Conservation (phyloP, 192 early-diverging fungal species). For the Ambispora gerdemannii region DNA sequence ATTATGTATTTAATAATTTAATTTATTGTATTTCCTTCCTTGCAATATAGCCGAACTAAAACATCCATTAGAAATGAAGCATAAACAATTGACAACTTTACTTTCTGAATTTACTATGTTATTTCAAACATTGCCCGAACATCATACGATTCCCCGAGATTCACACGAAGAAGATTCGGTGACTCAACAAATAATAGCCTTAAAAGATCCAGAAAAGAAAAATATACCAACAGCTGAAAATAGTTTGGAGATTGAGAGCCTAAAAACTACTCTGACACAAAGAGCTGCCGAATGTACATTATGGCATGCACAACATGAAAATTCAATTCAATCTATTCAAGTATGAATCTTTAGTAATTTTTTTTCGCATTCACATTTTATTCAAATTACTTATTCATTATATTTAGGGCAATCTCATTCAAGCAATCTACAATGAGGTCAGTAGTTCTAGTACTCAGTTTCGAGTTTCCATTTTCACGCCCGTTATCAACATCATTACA, state of each 20-base stretch:
- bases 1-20: no score
- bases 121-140: background rate
- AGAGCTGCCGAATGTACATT: constrained; percentile 26
- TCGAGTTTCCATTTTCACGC: background rate
- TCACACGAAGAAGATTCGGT: background rate
- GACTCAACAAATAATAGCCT: background rate
- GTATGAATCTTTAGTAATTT: background rate
- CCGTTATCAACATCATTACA: background rate
- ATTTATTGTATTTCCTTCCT: background rate
- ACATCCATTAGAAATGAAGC: background rate
- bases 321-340: constrained; percentile 19
- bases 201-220: no score
- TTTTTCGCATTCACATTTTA: background rate
- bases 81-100: constrained; percentile 1
- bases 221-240: background rate
- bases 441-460: background rate
- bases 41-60: background rate
- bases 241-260: constrained; percentile 6
- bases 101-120: background rate
- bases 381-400: background rate
- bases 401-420: background rate
- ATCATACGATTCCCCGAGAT: background rate
- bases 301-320: constrained; percentile 28
- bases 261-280: constrained; percentile 14
- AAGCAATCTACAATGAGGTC: constrained; percentile 19